Conservation (phyloP, 2,329 filamentous ascomycete species). For the Phoma herbarum region DNA sequence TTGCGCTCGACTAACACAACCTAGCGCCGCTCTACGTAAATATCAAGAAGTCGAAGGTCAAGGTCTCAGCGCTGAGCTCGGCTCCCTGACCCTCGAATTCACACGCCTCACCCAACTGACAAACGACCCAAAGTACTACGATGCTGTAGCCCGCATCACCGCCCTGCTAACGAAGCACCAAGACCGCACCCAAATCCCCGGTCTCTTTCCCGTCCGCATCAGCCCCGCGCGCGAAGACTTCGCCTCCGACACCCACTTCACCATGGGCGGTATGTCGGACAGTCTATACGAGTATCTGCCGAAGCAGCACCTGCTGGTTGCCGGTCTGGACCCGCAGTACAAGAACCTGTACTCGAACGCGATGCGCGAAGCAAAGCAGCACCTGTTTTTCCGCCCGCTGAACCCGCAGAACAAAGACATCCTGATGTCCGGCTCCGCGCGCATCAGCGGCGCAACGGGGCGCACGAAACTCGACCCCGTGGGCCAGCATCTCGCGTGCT, state of each 20-base stretch:
- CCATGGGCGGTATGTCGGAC: slow-evolving; percentile 65
- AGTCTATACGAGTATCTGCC: slow-evolving; percentile 67
- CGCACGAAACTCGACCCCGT: slow-evolving; percentile 54
- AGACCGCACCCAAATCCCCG: slow-evolving; percentile 48
- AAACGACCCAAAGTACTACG: slow-evolving; percentile 50
- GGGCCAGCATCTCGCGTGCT: slow-evolving; percentile 63
- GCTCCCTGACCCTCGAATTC: slow-evolving; percentile 51
- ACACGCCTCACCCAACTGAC: slow-evolving; percentile 52
- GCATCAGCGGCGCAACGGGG: slow-evolving; percentile 53
- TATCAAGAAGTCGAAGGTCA: slow-evolving; percentile 42
- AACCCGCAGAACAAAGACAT: slow-evolving; percentile 71
- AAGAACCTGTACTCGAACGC: slow-evolving; percentile 74
- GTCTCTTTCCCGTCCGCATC: slow-evolving; percentile 49
- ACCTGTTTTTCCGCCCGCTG: slow-evolving; percentile 82
- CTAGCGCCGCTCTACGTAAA: slow-evolving; percentile 41
- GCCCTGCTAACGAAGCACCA: slow-evolving; percentile 47
- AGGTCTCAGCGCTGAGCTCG: slow-evolving; percentile 49
- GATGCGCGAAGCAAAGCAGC: slow-evolving; percentile 72
- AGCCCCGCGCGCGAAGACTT: slow-evolving; percentile 45
- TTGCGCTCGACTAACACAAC: slow-evolving; percentile 24
- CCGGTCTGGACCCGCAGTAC: slow-evolving; percentile 77
- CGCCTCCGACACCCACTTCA: slow-evolving; percentile 52
- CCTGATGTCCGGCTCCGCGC: slow-evolving; percentile 72
- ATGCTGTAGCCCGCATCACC: slow-evolving; percentile 50
- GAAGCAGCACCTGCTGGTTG: slow-evolving; percentile 76